Evolutionary conservation across 192 early-diverging fungal genomes (phyloP), one percentile per base, ranked within the genome.

Genomic region (Phycomyces nitens): DNA sequence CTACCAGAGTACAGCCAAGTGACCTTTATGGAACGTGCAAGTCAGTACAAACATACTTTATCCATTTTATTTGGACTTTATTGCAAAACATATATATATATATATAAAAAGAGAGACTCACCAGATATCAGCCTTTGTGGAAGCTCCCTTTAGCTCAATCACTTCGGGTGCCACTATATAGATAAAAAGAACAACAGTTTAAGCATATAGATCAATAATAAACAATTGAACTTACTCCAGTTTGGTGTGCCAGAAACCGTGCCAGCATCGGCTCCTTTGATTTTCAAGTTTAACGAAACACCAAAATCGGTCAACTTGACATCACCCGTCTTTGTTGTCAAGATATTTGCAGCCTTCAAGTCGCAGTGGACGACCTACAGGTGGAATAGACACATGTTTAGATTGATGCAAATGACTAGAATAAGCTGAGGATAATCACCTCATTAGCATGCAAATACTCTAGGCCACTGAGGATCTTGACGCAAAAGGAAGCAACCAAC

Each of bases 291-390:
- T 34, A 91, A 81, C 16, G 94, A 92, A 10, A 99, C 94, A 40
- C 96, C 96, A 82, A 99, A 99, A 67, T 99, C 96, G 0, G 93
- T 89, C 29, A 99, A 78, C 70, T 99, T 99, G 5, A 96, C 93
- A 68, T 93, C 87, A 1, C 95, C 96, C 26, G 87, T 88, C 65
- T 99, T 99, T n/a, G 96, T 99, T 0, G 93, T 92, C 43, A 99
- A 71, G 53, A 99, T 92, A 73, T 99, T 99, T 51, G 95, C 94
- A 2, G 92, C 94, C 74, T 99, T 99, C 22, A 99, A 71, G 71
- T 99, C 97, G 59, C 94, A 87, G 75, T 99, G 97, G n/a, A 92
- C 90, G 8, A 92, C 90, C 73, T 80, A 59, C 16, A 15, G 3
- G 0, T 4, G 40, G 34, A 26, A 23, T 20, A 43, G 16, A 27